Conservation (phyloP, 2,329 filamentous ascomycete genomes). For the Hymenoscyphus repandus region DNA sequence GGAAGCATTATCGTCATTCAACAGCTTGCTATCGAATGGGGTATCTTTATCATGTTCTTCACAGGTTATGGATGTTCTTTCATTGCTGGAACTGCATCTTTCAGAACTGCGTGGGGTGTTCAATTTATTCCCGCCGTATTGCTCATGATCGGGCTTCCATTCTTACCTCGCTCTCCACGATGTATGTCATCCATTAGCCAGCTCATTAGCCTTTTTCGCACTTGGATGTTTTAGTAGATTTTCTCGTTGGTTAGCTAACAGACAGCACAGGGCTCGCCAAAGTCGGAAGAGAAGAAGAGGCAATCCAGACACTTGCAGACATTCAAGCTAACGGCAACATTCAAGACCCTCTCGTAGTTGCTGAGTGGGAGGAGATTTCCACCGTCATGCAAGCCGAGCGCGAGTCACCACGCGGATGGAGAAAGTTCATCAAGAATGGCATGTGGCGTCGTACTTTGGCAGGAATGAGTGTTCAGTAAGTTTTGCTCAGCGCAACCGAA, state of each 20-base stretch:
- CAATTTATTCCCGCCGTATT: constrained; percentile 42
- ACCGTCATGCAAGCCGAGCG: constrained; percentile 32
- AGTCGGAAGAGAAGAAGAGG: constrained; percentile 42
- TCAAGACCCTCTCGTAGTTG: constrained; percentile 48
- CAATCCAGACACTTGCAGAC: constrained; percentile 44
- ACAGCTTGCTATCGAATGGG: constrained; percentile 28
- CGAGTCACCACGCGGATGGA: constrained; percentile 29
- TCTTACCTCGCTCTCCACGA: constrained; percentile 45
- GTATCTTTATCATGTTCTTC: constrained; percentile 45
- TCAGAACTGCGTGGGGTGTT: constrained; percentile 45
- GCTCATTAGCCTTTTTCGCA: no score
- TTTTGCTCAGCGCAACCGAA: constrained; percentile 15
- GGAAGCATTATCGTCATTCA: constrained; percentile 41
- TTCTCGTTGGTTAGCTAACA: no score
- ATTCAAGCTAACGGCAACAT: constrained; percentile 52
- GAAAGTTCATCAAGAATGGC: constrained; percentile 41
- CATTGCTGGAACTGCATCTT: constrained; percentile 40
- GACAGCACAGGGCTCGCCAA: constrained; percentile 38
- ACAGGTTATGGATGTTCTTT: constrained; percentile 43
- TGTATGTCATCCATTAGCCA: constrained; percentile 27
- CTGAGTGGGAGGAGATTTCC: constrained; percentile 51
- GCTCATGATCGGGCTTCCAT: constrained; percentile 37
- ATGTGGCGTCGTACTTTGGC: constrained; percentile 48
- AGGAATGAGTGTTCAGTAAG: constrained; percentile 44
- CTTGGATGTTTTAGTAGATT: no score